These are phyloP conservation scores for Polymyxa betae DNA, from an alignment of 208 protist species.

Conservation along the genomic window DNA sequence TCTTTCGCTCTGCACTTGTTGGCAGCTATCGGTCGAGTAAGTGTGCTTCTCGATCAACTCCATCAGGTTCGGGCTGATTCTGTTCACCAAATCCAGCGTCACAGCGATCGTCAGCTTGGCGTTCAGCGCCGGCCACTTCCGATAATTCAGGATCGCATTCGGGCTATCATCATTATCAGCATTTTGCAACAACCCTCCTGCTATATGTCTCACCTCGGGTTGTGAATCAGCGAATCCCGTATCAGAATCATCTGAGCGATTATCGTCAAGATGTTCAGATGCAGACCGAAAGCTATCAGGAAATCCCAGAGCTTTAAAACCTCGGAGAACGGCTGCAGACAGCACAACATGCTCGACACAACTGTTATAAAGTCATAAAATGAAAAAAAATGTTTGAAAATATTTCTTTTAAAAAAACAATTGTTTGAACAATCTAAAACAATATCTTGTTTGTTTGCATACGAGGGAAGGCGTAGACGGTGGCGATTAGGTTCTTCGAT, in stretches of 20 bases:
- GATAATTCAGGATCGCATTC: slow-evolving; percentile 49
- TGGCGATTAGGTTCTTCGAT: background rate
- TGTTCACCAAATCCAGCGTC: slow-evolving; percentile 2
- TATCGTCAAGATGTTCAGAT: background rate
- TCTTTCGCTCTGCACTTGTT: background rate
- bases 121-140: slow-evolving; percentile 24
- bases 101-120: slow-evolving; percentile 2
- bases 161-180: background rate
- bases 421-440: background rate
- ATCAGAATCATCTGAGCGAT: slow-evolving; percentile 19
- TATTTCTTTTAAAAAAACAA: background rate
- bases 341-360: slow-evolving; percentile 25
- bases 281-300: background rate
- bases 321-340: slow-evolving; percentile 50
- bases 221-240: background rate
- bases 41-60: background rate
- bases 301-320: slow-evolving; percentile 46
- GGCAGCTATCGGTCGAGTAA: background rate
- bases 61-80: background rate
- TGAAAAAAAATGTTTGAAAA: no score
- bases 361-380: slow-evolving; percentile 8
- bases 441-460: no score
- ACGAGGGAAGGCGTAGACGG: slow-evolving; percentile 43
- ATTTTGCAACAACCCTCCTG: background rate
- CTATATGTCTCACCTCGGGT: background rate